Conservation (phyloP, 73 alveolate species). For the Paramecium pentaurelia region DNA sequence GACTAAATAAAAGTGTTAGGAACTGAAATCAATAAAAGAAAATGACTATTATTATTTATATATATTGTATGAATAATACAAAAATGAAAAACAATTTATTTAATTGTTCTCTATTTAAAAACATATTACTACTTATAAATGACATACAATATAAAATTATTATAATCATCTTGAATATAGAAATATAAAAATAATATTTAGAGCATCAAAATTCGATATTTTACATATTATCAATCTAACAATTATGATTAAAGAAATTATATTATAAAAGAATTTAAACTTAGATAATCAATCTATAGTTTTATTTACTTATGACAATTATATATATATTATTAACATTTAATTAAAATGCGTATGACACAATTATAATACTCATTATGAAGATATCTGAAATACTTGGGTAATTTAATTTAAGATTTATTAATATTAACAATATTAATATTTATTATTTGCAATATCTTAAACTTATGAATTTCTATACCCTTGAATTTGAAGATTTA, state of each 20-base stretch:
- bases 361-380: not conserved
- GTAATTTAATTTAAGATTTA: not conserved
- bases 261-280: too few species aligned
- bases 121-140: too few species aligned
- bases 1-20: not conserved
- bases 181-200: too few species aligned
- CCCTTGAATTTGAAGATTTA: not conserved
- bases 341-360: not conserved
- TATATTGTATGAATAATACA: not conserved
- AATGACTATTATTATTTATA: not conserved
- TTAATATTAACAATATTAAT: not conserved
- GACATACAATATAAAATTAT: too few species aligned
- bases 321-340: too few species aligned
- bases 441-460: not conserved
- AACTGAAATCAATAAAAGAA: slow-evolving; percentile 27
- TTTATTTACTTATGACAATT: too few species aligned
- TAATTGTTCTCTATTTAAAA: not conserved
- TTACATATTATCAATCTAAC: too few species aligned
- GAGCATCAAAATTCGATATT: too few species aligned
- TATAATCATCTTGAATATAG: too few species aligned
- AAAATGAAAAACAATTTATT: not conserved
- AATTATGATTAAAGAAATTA: too few species aligned
- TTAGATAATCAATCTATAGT: too few species aligned
- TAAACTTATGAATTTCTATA: not conserved
- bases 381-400: not conserved